A percentile compares a stretch with the other conserved stretches of the same genome.
These are phyloP conservation scores for Backusella tarrabulga DNA, from an alignment of 192 early-diverging fungal species.

Conservation along the genomic window DNA sequence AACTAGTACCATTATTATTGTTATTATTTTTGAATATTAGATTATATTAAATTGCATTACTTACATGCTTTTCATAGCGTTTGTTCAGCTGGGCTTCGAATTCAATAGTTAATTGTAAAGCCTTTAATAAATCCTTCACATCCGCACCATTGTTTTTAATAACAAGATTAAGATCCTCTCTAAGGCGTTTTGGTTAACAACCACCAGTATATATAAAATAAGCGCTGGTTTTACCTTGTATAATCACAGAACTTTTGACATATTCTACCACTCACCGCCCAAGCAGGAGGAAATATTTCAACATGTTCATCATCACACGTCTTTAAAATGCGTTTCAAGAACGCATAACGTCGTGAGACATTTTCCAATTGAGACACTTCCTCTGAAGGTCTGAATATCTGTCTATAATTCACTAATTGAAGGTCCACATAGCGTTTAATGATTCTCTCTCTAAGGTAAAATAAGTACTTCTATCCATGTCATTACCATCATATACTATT, in stretches of 20 bases:
- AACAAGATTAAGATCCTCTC: constrained; percentile 65
- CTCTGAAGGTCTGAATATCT: constrained; percentile 70
- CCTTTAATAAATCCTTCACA: constrained; percentile 72
- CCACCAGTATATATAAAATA: not conserved
- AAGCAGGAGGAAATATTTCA: constrained; percentile 73
- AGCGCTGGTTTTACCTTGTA: constrained; percentile 58
- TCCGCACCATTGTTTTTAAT: constrained; percentile 44
- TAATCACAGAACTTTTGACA: constrained; percentile 80
- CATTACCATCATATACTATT: not conserved
- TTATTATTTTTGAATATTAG: not conserved
- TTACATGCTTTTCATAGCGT: constrained; percentile 61
- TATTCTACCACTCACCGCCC: constrained; percentile 73
- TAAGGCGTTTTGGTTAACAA: constrained; percentile 20
- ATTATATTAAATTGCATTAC: not conserved
- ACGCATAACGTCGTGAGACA: constrained; percentile 86
- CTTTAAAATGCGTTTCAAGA: constrained; percentile 88
- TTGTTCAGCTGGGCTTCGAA: constrained; percentile 86
- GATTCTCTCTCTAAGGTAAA: constrained; percentile 48
- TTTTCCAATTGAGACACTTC: constrained; percentile 84
- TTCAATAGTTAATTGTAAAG: constrained; percentile 81
- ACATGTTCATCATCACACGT: constrained; percentile 89
- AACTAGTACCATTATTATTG: not conserved
- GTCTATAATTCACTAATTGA: constrained; percentile 81
- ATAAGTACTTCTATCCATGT: not conserved
- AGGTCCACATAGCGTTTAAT: constrained; percentile 79